These are phyloP conservation scores for Mycena vitilis DNA, from an alignment of 768 basidiomycete species.

Conservation along the genomic window DNA sequence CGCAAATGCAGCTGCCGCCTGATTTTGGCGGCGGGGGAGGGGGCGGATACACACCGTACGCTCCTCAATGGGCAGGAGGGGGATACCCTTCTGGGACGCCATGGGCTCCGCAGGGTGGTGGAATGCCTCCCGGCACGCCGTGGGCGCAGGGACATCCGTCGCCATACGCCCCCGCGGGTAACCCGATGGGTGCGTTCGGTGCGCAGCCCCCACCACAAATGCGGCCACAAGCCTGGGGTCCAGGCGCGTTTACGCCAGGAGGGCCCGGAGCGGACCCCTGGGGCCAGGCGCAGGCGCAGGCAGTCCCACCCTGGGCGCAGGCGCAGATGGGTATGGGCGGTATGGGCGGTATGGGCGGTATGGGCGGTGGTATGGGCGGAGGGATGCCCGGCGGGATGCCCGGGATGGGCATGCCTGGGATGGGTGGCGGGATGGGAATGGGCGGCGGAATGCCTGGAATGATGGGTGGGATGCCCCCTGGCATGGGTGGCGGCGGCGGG, in stretches of 20 bases:
- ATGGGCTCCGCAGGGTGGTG: constrained; percentile 8
- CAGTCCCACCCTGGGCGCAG: constrained; percentile 31
- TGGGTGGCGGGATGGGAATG: constrained; percentile 18
- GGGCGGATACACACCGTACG: constrained; percentile 27
- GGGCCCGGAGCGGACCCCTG: constrained; percentile 22
- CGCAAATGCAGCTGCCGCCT: constrained; percentile 25
- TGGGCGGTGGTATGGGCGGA: neutral
- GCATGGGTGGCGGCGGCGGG: neutral
- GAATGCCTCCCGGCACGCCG: constrained; percentile 21
- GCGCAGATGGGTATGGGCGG: constrained; percentile 7
- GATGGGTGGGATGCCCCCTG: constrained; percentile 12
- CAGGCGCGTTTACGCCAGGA: constrained; percentile 22
- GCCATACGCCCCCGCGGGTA: constrained; percentile 27
- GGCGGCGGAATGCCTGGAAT: constrained; percentile 25
- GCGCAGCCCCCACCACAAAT: neutral
- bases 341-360: neutral
- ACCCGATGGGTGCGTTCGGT: neutral
- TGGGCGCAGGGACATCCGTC: constrained; percentile 29
- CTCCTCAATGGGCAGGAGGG: constrained; percentile 4
- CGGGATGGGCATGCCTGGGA: constrained; percentile 17
- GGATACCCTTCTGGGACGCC: constrained; percentile 18
- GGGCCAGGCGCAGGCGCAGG: constrained; percentile 6
- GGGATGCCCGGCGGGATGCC: neutral
- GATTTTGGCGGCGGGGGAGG: neutral
- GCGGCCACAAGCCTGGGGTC: constrained; percentile 17